Evolutionary conservation across 192 early-diverging fungal genomes (phyloP).

Genomic region (Coemansia sp.): DNA sequence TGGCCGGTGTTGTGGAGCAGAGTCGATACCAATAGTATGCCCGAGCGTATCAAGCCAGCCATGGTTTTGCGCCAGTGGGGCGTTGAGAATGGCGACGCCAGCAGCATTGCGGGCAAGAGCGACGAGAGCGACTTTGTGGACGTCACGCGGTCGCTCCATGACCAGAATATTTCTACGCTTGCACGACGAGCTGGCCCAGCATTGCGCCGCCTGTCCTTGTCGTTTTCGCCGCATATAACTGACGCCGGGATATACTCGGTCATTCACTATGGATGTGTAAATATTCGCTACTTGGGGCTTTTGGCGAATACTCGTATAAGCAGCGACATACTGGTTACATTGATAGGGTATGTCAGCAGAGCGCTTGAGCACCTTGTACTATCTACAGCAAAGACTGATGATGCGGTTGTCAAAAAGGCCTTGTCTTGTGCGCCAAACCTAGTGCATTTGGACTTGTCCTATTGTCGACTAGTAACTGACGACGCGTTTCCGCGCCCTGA

Average conservation of each 20-base stretch:
- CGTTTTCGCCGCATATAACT: constrained; percentile 24
- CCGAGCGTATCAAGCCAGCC: neutral
- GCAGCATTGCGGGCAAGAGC: neutral
- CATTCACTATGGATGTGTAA: constrained; percentile 26
- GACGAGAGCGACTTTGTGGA: neutral
- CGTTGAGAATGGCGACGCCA: neutral
- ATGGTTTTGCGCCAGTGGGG: constrained; percentile 3
- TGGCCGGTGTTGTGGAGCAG: constrained; percentile 35
- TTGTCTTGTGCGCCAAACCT: constrained; percentile 23
- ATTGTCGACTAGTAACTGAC: constrained; percentile 22
- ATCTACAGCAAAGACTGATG: constrained; percentile 21
- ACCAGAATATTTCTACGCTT: constrained; percentile 20
- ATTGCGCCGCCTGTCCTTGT: constrained; percentile 23
- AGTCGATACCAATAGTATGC: constrained; percentile 24
- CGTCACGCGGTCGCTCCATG: constrained; percentile 5
- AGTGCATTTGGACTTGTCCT: constrained; percentile 28
- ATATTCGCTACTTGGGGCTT: constrained; percentile 37
- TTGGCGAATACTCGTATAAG: constrained; percentile 24
- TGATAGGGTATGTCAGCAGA: constrained; percentile 10
- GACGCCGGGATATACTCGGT: constrained; percentile 22
- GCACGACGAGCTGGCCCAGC: constrained; percentile 42
- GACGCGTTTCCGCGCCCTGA: constrained; percentile 37
- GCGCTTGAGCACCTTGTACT: constrained; percentile 26
- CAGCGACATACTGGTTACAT: constrained; percentile 10
- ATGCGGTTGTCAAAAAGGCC: constrained; percentile 20